phyloP scores from a whole-genome alignment of 805 yeast species.

The Hanseniaspora pseudoguilliermondii region DNA sequence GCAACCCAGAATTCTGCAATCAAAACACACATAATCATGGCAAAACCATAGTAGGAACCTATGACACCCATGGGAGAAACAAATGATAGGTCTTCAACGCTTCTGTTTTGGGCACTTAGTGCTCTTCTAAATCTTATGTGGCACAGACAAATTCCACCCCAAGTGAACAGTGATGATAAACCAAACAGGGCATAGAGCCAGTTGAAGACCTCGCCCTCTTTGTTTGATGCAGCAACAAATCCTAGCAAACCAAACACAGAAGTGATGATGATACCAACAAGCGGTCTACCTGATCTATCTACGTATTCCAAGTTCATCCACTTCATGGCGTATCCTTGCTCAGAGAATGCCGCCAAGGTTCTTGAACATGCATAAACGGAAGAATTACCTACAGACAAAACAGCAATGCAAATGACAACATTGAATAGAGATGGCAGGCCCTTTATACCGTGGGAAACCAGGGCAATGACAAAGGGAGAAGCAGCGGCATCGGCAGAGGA shows the following conservation, averaged over 20 bases:
- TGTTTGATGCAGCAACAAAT: conserved; percentile 42
- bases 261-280: conserved; percentile 41
- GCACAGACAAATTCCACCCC: conserved; percentile 48
- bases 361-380: conserved; percentile 60
- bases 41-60: conserved; percentile 54
- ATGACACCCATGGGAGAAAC: conserved; percentile 52
- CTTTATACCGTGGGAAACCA: conserved; percentile 46
- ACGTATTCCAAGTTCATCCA: conserved; percentile 44
- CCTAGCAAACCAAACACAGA: conserved; percentile 45
- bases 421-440: conserved; percentile 57
- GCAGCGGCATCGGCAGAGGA: conserved; percentile 48
- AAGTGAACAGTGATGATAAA: conserved; percentile 47
- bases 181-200: conserved; percentile 58
- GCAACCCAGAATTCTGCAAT: conserved; percentile 78
- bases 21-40: conserved; percentile 47
- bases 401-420: conserved; percentile 54
- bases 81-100: conserved; percentile 52
- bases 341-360: conserved; percentile 52
- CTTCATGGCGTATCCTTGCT: conserved; percentile 44
- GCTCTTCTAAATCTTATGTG: conserved; percentile 57
- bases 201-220: conserved; percentile 44
- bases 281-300: conserved; percentile 57
- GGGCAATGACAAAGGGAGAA: conserved; percentile 70
- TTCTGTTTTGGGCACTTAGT: conserved; percentile 51
- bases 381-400: conserved; percentile 59